A percentile compares a stretch with the other conserved stretches of the same genome.
Evolutionary conservation across 306 rosid genomes (phyloP).

Genomic region (Comarum palustre): DNA sequence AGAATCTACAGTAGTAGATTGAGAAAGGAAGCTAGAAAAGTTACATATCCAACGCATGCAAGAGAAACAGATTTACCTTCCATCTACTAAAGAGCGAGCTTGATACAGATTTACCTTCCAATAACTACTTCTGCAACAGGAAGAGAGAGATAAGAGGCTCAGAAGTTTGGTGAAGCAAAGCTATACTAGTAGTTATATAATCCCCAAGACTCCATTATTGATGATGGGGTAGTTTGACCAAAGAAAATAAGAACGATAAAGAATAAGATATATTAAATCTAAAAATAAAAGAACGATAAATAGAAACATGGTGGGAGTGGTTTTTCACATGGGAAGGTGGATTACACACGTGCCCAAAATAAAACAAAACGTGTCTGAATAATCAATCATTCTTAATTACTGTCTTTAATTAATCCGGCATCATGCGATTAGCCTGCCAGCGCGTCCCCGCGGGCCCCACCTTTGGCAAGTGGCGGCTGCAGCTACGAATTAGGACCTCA

Average conservation of each 20-base stretch:
- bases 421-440: conserved; percentile 26
- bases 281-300: neutral
- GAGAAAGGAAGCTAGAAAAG: neutral
- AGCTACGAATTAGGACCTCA: too few species aligned
- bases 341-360: conserved; percentile 35
- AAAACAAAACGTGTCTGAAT: conserved; percentile 45
- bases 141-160: neutral
- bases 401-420: neutral
- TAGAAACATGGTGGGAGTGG: conserved; percentile 4
- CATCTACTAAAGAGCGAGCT: neutral
- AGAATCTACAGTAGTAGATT: neutral
- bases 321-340: conserved; percentile 41
- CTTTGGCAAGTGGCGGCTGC: neutral
- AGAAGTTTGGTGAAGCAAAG: neutral
- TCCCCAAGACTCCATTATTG: neutral
- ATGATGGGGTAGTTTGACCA: neutral
- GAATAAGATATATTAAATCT: neutral
- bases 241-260: neutral
- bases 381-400: conserved; percentile 9
- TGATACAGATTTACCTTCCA: neutral
- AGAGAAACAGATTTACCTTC: neutral
- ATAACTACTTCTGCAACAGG: neutral
- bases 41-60: neutral
- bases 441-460: conserved; percentile 8
- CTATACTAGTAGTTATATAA: neutral